phyloP scores from a whole-genome alignment of 2,329 filamentous ascomycete species.

The Geosmithia putterillii region DNA sequence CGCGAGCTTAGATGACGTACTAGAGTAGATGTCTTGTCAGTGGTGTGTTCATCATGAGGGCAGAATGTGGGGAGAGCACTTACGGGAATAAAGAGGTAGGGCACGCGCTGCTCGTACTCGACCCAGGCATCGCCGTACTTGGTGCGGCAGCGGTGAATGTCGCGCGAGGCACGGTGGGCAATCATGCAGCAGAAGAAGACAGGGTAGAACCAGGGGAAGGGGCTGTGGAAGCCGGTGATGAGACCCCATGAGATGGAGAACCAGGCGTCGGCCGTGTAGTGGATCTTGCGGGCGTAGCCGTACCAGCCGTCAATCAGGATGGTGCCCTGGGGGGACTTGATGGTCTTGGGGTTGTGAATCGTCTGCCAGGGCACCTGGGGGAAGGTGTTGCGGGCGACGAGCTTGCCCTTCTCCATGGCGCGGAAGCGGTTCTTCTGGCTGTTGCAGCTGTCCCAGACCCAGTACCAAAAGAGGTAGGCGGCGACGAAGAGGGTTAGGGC shows the following conservation, averaged over 20 bases:
- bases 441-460: slow-evolving; percentile 86
- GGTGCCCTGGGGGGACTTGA: slow-evolving; percentile 59
- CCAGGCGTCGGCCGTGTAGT: slow-evolving; percentile 36
- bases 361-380: slow-evolving; percentile 85
- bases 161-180: slow-evolving; percentile 61
- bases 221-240: slow-evolving; percentile 45
- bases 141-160: slow-evolving; percentile 63
- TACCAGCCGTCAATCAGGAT: slow-evolving; percentile 84
- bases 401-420: slow-evolving; percentile 60
- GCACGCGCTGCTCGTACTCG: slow-evolving; percentile 67
- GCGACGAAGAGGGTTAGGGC: slow-evolving; percentile 53
- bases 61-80: slow-evolving; percentile 8
- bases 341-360: slow-evolving; percentile 67
- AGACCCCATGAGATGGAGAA: slow-evolving; percentile 39
- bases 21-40: slow-evolving; percentile 6
- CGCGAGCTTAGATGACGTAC: slow-evolving; percentile 30
- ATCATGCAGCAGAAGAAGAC: slow-evolving; percentile 78
- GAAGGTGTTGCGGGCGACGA: slow-evolving; percentile 64
- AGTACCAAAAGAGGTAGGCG: slow-evolving; percentile 74
- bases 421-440: slow-evolving; percentile 92
- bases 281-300: slow-evolving; percentile 53
- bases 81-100: slow-evolving; percentile 73
- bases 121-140: slow-evolving; percentile 78
- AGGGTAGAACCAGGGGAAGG: slow-evolving; percentile 87
- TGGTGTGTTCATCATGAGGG: neutral